These are phyloP conservation scores for Pseudogymnoascus sp. DNA, from an alignment of 2,329 filamentous ascomycete genomes.

Conservation along the genomic window DNA sequence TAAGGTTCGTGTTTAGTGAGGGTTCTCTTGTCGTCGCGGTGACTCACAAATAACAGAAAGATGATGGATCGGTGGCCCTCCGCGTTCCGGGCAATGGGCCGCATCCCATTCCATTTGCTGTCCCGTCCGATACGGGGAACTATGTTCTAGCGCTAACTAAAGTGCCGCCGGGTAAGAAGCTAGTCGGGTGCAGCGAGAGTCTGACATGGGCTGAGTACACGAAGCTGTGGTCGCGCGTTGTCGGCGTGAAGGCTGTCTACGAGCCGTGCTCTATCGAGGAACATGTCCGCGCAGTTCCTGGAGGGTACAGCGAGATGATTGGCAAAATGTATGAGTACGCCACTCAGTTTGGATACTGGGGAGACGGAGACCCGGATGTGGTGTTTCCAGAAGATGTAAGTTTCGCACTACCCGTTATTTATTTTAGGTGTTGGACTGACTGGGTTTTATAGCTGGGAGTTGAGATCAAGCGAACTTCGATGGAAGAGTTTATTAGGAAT, in stretches of 20 bases:
- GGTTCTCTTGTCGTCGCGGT: neutral
- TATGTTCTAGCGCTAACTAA: constrained; percentile 21
- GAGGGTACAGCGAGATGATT: constrained; percentile 23
- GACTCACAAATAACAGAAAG: neutral
- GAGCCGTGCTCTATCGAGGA: constrained; percentile 19
- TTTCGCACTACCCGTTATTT: neutral
- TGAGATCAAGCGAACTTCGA: constrained; percentile 14
- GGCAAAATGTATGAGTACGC: constrained; percentile 27
- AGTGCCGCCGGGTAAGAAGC: constrained; percentile 20
- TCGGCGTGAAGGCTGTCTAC: constrained; percentile 14
- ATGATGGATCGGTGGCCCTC: neutral
- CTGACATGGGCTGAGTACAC: neutral
- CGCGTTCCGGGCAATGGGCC: neutral
- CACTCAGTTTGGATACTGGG: constrained; percentile 27
- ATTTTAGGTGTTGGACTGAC: constrained; percentile 2
- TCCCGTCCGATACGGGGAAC: constrained; percentile 19
- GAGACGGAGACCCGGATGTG: constrained; percentile 23
- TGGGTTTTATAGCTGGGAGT: constrained; percentile 14
- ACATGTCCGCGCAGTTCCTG: constrained; percentile 18
- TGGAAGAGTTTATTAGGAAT: constrained; percentile 16
- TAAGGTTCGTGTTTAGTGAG: neutral
- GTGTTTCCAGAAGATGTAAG: constrained; percentile 23
- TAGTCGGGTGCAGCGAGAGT: constrained; percentile 1
- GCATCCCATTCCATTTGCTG: neutral
- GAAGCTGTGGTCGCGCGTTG: constrained; percentile 13